Base-by-base conservation (phyloP, 306 rosid species). In the Crotalaria pallida region DNA sequence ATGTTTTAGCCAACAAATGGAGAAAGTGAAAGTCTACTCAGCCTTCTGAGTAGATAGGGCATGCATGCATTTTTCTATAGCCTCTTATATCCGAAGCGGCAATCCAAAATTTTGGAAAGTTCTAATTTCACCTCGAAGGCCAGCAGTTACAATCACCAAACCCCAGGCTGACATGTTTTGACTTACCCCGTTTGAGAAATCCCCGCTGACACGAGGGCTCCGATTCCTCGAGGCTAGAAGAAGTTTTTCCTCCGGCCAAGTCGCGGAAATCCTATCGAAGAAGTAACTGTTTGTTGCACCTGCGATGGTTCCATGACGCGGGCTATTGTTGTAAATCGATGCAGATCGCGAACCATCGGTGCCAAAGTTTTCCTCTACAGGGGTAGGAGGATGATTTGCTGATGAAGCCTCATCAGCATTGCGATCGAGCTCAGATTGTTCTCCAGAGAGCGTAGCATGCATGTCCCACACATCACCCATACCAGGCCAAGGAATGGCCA, bases 401-500 rank as follows among this genome's bases (percentile, higher is more conserved):
- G 91, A 83, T 40, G 81, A 72, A 56, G 76, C 83, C 63, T 89
- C 92, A 4, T 91, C 95, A 0, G 53, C 78, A 52, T 77, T 81
- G 70, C 53, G 77, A 48, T 87, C 96, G 23, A 75, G 71, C 76
- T 74, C 89, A 6, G 79, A 77, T 73, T 87, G 88, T 43, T 79
- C 89, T 4, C 73, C 80, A 10, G 75, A 79, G 16, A 67, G 69
- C 10, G 76, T 49, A 34, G 79, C 92, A 11, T 80, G 82, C 58
- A 85, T 68, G 67, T 78, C 95, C 95, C 92, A 91, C 36, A 85
- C 52, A 65, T 87, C 95, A 23, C 79, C 88, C 73, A 80, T 60
- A 7, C 99, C 97, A 65, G 97, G 99, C 99, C 99, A 95, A 10
- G 96, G 96, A 79, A 86, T 77, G 31, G 99, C 99, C 33, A 79